phyloP scores from a whole-genome alignment of 2,329 filamentous ascomycete species.

The Fusarium sarcochroum region DNA sequence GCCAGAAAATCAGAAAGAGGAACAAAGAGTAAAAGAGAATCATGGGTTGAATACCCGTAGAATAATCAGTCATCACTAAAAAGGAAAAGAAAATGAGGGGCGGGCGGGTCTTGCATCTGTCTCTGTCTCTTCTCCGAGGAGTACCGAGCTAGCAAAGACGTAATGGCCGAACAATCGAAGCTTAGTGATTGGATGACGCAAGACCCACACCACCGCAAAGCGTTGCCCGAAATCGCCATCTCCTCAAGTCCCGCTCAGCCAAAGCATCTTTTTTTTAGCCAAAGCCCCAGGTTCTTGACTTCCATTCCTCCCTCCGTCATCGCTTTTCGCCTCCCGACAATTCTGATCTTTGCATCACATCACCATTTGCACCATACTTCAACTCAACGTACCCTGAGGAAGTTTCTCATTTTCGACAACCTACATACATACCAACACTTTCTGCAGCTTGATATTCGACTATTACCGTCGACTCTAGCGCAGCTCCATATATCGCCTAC shows the following conservation, averaged over 20 bases:
- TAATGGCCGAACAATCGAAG: conserved; percentile 52
- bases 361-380: conserved; percentile 21
- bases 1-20: neutral
- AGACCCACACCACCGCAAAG: conserved; percentile 42
- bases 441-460: conserved; percentile 10
- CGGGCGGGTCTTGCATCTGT: conserved; percentile 30
- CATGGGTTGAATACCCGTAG: neutral
- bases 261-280: conserved; percentile 48
- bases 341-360: conserved; percentile 31
- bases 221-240: conserved; percentile 52
- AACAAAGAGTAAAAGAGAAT: neutral
- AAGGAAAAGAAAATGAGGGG: conserved; percentile 9
- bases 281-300: conserved; percentile 41
- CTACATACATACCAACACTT: conserved; percentile 18
- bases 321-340: conserved; percentile 45
- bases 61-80: conserved; percentile 3
- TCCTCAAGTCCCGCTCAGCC: conserved; percentile 46
- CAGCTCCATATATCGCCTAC: conserved; percentile 15
- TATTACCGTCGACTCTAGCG: conserved; percentile 10
- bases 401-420: conserved; percentile 8
- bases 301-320: conserved; percentile 42
- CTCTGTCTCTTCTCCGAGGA: conserved; percentile 47
- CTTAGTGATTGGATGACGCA: conserved; percentile 35
- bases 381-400: conserved; percentile 1
- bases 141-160: conserved; percentile 49